Conservation (phyloP, 768 basidiomycete genomes). For the Lactarius hengduanensis region DNA sequence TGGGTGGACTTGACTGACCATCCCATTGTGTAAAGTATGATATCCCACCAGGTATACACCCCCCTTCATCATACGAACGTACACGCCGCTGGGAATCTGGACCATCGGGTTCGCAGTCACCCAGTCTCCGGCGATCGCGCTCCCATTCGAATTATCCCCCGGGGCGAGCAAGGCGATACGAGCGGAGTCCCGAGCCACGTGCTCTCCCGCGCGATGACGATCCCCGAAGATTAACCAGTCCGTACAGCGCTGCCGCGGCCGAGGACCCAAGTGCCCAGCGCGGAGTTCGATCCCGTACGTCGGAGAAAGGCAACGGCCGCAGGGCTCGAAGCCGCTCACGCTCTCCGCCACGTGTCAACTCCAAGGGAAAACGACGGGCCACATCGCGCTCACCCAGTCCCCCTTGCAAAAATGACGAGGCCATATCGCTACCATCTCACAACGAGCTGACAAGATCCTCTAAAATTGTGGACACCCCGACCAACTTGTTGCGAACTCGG, state of each 20-base stretch:
- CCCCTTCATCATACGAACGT: conserved; percentile 36
- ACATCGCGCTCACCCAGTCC: background rate
- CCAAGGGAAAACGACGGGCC: conserved; percentile 22
- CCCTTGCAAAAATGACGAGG: background rate
- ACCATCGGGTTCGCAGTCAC: conserved; percentile 30
- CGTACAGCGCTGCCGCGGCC: background rate
- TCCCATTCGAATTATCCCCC: conserved; percentile 28
- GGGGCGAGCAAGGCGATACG: background rate
- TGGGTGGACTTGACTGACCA: conserved; percentile 5
- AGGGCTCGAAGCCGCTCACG: background rate
- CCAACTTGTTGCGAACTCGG: background rate
- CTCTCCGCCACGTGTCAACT: background rate
- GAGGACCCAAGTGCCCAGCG: background rate
- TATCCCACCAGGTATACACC: conserved; percentile 41
- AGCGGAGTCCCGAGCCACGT: background rate
- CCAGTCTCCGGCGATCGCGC: conserved; percentile 26
- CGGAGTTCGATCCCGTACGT: background rate
- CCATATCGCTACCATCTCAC: background rate
- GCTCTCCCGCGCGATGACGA: background rate
- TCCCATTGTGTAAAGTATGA: conserved; percentile 53
- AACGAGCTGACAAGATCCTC: background rate
- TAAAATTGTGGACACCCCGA: background rate
- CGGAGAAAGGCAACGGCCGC: background rate
- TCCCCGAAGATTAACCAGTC: background rate
- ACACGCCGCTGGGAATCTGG: conserved; percentile 34